Evolutionary conservation across 345 rosid species (phyloP).

Genomic region (Corymbia maculata): DNA sequence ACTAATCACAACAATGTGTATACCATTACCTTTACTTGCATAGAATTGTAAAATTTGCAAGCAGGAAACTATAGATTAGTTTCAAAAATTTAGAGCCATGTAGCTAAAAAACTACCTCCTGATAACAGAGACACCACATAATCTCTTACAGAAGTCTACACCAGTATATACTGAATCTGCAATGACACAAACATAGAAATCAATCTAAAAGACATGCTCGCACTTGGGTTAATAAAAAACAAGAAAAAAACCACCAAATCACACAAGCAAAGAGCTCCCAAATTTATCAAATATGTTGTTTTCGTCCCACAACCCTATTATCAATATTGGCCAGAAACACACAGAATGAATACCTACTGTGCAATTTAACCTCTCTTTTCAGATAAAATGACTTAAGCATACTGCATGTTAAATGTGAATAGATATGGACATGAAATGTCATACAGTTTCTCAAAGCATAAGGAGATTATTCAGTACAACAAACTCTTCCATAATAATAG

Average conservation of each 20-base stretch:
- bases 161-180: slow-evolving; percentile 95
- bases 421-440: not conserved
- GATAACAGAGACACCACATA: slow-evolving; percentile 95
- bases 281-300: not conserved
- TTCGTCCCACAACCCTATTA: not conserved
- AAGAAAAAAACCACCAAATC: not conserved
- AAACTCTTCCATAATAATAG: not conserved
- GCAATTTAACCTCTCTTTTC: not conserved
- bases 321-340: not conserved
- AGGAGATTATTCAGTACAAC: not conserved
- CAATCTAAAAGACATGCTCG: not conserved
- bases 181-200: not conserved
- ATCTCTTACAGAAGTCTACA: slow-evolving; percentile 95
- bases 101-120: not conserved
- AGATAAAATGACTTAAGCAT: not conserved
- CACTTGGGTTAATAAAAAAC: not conserved
- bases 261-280: not conserved
- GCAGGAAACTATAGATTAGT: not conserved
- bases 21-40: not conserved
- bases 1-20: not conserved
- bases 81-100: not conserved
- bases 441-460: not conserved
- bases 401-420: not conserved
- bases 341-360: not conserved
- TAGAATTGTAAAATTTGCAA: not conserved